These are phyloP conservation scores for Andrographis paniculata DNA, from an alignment of 305 asterid genomes.

Conservation along the genomic window DNA sequence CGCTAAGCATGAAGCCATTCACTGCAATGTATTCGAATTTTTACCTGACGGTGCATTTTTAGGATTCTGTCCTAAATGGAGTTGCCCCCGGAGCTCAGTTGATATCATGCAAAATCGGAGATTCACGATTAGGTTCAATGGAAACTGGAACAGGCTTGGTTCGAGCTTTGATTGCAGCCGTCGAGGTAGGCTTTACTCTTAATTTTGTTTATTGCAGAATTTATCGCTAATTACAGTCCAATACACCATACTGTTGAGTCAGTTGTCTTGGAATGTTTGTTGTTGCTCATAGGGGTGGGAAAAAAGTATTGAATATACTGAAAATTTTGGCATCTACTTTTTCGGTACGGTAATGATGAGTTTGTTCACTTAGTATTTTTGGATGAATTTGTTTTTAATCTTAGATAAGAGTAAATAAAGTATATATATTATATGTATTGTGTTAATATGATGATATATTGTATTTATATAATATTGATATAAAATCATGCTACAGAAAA, in stretches of 20 bases:
- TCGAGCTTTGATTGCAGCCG: constrained; percentile 93
- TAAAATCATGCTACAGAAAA: no score
- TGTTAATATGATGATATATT: no score
- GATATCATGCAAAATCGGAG: constrained; percentile 95
- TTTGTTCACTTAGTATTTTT: no score
- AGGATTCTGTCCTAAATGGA: constrained; percentile 97
- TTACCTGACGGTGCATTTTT: constrained; percentile 21
- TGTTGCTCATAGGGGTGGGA: no score
- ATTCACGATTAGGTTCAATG: constrained; percentile 95
- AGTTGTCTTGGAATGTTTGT: constrained; percentile 3
- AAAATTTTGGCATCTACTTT: no score
- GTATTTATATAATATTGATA: no score
- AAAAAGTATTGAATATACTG: no score
- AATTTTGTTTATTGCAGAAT: constrained; percentile 9
- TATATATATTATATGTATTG: no score
- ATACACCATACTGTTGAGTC: neutral
- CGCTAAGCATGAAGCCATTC: constrained; percentile 3
- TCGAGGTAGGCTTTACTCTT: constrained; percentile 50
- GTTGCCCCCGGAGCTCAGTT: constrained; percentile 99
- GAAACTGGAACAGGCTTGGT: constrained; percentile 98
- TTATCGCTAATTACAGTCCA: no score
- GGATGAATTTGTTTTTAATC: no score
- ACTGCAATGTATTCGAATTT: constrained; percentile 12
- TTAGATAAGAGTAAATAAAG: no score
- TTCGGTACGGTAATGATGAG: no score